phyloP scores from a whole-genome alignment of 2,329 filamentous ascomycete species.

The Apiospora koreana region DNA sequence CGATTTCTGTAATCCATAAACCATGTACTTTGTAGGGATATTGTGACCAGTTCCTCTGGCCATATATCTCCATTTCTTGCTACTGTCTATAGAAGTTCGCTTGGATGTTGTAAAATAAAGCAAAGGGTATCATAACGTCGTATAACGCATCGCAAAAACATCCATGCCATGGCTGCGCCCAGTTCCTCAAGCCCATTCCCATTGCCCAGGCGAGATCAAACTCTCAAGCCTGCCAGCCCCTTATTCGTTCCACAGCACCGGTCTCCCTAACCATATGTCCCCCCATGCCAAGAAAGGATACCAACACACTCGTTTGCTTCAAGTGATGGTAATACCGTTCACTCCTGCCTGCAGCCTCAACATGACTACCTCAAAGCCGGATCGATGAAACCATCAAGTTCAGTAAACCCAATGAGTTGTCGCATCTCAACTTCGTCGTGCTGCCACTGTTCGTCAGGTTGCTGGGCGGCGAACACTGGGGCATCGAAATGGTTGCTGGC shows the following conservation, averaged over 20 bases:
- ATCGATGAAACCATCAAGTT: constrained; percentile 26
- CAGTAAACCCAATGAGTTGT: constrained; percentile 31
- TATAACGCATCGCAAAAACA: constrained; percentile 6
- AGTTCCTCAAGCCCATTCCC: not conserved
- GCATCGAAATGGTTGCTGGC: not conserved
- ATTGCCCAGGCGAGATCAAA: not conserved
- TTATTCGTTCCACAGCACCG: not conserved
- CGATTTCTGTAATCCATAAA: not conserved
- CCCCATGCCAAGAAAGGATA: not conserved
- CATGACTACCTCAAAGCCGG: constrained; percentile 20
- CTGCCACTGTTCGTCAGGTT: constrained; percentile 42
- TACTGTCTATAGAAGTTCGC: not conserved
- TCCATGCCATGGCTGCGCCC: not conserved
- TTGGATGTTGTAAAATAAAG: not conserved
- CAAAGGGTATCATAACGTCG: constrained; percentile 12
- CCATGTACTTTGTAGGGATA: not conserved
- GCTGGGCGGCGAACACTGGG: not conserved
- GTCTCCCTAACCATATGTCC: not conserved
- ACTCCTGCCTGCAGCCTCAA: not conserved
- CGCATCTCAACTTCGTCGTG: constrained; percentile 47
- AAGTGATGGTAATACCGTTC: not conserved
- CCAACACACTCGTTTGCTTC: not conserved
- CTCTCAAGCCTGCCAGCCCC: not conserved
- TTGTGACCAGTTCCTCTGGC: not conserved
- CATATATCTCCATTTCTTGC: not conserved